Percentiles rank a stretch among this genome's conserved stretches.
Evolutionary conservation across 2,329 filamentous ascomycete species (phyloP).

Genomic region (Curvularia hawaiiensis): DNA sequence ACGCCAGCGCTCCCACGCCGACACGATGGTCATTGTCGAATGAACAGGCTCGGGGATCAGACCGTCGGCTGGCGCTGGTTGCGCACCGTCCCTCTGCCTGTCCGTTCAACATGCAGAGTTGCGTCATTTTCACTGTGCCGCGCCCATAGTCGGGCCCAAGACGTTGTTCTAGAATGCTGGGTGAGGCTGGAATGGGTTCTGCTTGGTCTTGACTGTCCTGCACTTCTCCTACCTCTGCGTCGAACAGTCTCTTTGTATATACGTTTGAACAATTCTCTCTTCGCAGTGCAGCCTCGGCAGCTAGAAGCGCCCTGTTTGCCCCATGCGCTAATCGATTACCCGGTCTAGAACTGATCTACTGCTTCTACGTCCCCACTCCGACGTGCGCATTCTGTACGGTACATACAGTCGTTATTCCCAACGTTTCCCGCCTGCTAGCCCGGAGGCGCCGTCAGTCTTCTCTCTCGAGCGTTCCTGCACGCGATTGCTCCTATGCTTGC

Average conservation of each 20-base stretch:
- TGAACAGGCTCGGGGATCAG: constrained; percentile 20
- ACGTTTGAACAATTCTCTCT: constrained; percentile 5
- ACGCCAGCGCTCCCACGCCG: neutral
- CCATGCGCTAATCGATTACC: constrained; percentile 10
- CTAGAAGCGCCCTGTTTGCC: constrained; percentile 1
- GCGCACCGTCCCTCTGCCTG: constrained; percentile 5
- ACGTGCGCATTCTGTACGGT: constrained; percentile 11
- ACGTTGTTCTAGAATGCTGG: constrained; percentile 25
- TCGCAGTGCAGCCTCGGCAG: constrained; percentile 1
- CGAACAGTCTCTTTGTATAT: neutral
- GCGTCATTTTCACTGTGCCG: constrained; percentile 20
- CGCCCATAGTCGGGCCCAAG: constrained; percentile 11
- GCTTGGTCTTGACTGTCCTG: constrained; percentile 3
- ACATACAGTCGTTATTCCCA: constrained; percentile 10
- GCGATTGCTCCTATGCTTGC: constrained; percentile 4
- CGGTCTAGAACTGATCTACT: constrained; percentile 29
- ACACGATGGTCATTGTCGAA: constrained; percentile 15
- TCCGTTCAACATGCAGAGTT: constrained; percentile 10
- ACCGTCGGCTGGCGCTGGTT: constrained; percentile 14
- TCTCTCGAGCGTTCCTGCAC: constrained; percentile 1
- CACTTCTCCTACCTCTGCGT: constrained; percentile 5
- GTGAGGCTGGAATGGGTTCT: constrained; percentile 4
- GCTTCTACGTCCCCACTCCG: constrained; percentile 19
- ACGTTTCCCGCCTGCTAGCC: constrained; percentile 7
- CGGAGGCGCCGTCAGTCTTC: constrained; percentile 4